Base-by-base conservation (phyloP, 257 asterid species). In the Jasminum sambac region DNA sequence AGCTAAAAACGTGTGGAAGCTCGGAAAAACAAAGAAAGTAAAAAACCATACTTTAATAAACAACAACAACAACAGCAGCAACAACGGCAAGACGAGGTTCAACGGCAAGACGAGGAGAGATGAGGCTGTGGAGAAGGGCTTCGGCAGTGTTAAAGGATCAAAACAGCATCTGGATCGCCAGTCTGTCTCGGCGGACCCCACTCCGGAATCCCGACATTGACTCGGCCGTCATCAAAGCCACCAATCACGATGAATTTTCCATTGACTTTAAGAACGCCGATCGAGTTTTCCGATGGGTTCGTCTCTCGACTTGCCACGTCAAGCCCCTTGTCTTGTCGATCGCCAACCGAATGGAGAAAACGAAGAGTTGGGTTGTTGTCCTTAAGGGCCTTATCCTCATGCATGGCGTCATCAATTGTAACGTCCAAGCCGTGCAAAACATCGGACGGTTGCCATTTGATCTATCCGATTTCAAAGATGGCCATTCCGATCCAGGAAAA, bases 371-470 rank as follows among this genome's bases (percentile, higher is more conserved):
- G 96, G 69, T 77, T 0, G 99, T 95, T 1, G 96, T 96, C 5
- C 76, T 91, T 0, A 95, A 95, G 17, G 88, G 87, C 5, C 81
- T 95, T 71, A 82, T 83, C 79, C 90, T 95, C 0, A 80, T 87
- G 83, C 99, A 95, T 55, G 82, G 79, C 38, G 77, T 91, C 62
- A 68, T 79, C 71, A 79, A 84, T 3, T 64, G 83, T 11, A 66
- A 74, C n/a, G 19, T 75, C 63, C 79, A 90, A 17, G 83, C 82
- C 59, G 84, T 83, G 5, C 74, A 64, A 5, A 66, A 38, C 21
- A 88, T 95, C 63, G 99, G 99, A 0, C 74, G 96, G 25, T 75
- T 95, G 37, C 99, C 98, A 2, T 91, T 91, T 58, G 98, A 95
- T 72, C 78, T 95, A 3, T 95, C 96, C 19, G 50, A 69, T 71